A percentile compares a stretch with the other conserved stretches of the same genome.
These are phyloP conservation scores for Irpex sp. DNA, from an alignment of 1,284 basidiomycete genomes.

Conservation along the genomic window DNA sequence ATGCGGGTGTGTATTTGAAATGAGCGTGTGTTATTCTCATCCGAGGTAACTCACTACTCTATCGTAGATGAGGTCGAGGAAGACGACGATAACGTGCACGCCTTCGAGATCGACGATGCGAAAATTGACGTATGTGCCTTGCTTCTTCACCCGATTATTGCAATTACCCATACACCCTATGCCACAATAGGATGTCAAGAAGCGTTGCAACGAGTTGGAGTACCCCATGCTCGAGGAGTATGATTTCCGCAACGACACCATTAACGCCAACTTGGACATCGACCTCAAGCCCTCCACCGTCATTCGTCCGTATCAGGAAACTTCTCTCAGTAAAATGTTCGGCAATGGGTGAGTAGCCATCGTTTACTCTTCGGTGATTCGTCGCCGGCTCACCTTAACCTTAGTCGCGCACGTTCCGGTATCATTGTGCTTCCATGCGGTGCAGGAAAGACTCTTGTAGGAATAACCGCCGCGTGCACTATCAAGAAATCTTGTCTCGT, in stretches of 20 bases:
- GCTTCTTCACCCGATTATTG: not conserved
- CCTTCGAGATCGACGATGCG: constrained; percentile 89
- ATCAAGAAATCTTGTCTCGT: constrained; percentile 99
- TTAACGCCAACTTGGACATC: constrained; percentile 94
- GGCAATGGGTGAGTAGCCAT: constrained; percentile 77
- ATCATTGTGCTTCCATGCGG: constrained; percentile 99
- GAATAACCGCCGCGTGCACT: constrained; percentile 98
- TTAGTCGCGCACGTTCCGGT: constrained; percentile 90
- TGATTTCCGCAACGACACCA: constrained; percentile 93
- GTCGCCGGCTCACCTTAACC: constrained; percentile 10
- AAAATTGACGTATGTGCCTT: constrained; percentile 78
- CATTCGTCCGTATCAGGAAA: constrained; percentile 96
- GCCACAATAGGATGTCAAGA: constrained; percentile 75
- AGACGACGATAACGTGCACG: constrained; percentile 93
- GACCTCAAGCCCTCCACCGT: constrained; percentile 95
- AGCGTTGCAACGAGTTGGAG: constrained; percentile 90
- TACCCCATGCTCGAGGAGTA: constrained; percentile 98
- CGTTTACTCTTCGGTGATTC: not conserved
- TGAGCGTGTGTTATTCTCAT: not conserved
- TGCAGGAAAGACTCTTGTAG: constrained; percentile 97
- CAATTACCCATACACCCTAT: not conserved
- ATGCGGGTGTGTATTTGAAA: constrained; percentile 52
- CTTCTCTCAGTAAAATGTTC: constrained; percentile 97
- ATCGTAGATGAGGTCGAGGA: constrained; percentile 88
- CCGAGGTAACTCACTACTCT: not conserved